These are phyloP conservation scores for Hypoxylon subgilvum DNA, from an alignment of 495 filamentous ascomycete genomes.

Conservation along the genomic window DNA sequence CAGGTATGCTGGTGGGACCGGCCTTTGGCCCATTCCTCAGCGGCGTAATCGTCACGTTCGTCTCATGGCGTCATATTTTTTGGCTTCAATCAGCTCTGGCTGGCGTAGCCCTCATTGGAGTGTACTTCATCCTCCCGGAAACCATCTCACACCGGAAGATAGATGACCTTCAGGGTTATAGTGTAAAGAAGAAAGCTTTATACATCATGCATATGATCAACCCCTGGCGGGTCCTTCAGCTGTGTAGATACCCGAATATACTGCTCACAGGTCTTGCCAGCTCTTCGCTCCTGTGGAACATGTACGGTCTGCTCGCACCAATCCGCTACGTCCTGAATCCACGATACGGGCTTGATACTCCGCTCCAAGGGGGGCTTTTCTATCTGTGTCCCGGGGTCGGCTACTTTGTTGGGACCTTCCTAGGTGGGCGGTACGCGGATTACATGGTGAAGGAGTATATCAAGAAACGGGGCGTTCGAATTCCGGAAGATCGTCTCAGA, in stretches of 20 bases:
- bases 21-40: too few relatives aligned
- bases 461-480: conserved; percentile 58
- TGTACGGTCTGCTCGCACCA: conserved; percentile 71
- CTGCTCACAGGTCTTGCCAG: conserved; percentile 63
- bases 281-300: conserved; percentile 69
- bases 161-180: too few relatives aligned
- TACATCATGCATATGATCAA: conserved; percentile 55
- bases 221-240: conserved; percentile 61
- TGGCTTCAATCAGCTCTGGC: too few relatives aligned
- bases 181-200: too few relatives aligned
- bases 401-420: conserved; percentile 69
- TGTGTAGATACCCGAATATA: conserved; percentile 70
- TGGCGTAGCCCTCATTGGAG: too few relatives aligned
- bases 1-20: too few relatives aligned
- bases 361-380: conserved; percentile 70
- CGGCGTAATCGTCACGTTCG: too few relatives aligned
- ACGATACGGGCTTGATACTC: conserved; percentile 67
- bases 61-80: too few relatives aligned
- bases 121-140: not conserved
- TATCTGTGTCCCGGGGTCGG: conserved; percentile 74
- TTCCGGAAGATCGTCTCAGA: conserved; percentile 70
- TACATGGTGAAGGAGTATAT: conserved; percentile 66
- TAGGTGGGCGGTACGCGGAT: conserved; percentile 74
- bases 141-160: too few relatives aligned
- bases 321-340: conserved; percentile 76